Conservation (phyloP, 805 yeast genomes). For the Lachancea nothofagi region DNA sequence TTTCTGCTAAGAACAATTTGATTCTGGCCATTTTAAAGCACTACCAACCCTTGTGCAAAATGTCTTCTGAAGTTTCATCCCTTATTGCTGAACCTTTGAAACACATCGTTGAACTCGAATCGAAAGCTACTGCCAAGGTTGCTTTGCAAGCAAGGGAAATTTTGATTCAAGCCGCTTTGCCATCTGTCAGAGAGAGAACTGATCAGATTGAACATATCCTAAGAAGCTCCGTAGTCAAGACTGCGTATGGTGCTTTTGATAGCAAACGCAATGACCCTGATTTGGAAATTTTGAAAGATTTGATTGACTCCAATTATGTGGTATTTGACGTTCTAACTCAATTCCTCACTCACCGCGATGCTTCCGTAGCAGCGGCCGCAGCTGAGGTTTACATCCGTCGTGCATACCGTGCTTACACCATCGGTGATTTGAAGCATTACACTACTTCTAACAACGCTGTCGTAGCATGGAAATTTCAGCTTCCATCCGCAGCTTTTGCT, state of each 20-base stretch:
- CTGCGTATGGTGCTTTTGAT: slow-evolving; percentile 81
- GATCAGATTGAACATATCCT: slow-evolving; percentile 96
- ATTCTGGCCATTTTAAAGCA: slow-evolving; percentile 77
- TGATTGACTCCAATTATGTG: slow-evolving; percentile 91
- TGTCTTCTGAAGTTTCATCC: slow-evolving; percentile 61
- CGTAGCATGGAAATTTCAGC: slow-evolving; percentile 82
- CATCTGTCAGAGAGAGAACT: slow-evolving; percentile 91
- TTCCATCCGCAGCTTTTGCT: slow-evolving; percentile 78
- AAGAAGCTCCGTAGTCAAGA: slow-evolving; percentile 82
- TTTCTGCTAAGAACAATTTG: slow-evolving; percentile 87
- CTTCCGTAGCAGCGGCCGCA: slow-evolving; percentile 90
- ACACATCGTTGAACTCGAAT: slow-evolving; percentile 78
- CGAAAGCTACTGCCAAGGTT: slow-evolving; percentile 88
- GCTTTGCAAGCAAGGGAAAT: slow-evolving; percentile 94
- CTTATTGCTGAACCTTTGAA: slow-evolving; percentile 68
- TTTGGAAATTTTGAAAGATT: slow-evolving; percentile 74
- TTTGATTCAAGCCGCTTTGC: slow-evolving; percentile 92
- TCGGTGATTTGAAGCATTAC: slow-evolving; percentile 67
- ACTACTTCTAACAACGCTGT: slow-evolving; percentile 54
- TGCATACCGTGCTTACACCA: slow-evolving; percentile 93
- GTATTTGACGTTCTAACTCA: slow-evolving; percentile 95
- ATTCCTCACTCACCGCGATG: slow-evolving; percentile 77
- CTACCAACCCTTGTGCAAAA: slow-evolving; percentile 74
- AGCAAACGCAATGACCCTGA: slow-evolving; percentile 76
- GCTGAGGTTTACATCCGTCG: slow-evolving; percentile 95